Evolutionary conservation across 2,329 filamentous ascomycete species (phyloP), one percentile per base, ranked within the genome.

Genomic region (Whalleya microplaca): DNA sequence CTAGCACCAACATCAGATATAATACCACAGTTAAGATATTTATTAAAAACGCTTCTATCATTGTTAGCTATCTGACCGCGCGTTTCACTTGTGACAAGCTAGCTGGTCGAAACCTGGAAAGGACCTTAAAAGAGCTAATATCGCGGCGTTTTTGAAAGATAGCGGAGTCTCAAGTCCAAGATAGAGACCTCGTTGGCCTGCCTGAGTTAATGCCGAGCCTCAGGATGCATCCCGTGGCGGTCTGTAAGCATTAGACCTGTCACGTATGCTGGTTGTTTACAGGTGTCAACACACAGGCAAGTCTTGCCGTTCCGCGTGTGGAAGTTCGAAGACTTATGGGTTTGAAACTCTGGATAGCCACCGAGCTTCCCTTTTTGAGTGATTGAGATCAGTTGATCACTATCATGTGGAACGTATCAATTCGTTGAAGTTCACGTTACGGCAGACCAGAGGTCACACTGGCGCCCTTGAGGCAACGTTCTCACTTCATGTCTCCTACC

Each of bases 401-500:
- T 16, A 27, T 49, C 41, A 46, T 41, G 47, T 44, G 41, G 47
- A 58, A 51, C 20, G 41, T 42, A 32, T 52, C 46, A 53, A 43
- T 52, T 51, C 45, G 52, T 40, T 18, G 5, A 32, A 44, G 18
- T 41, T 55, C 40, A 37, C 8, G 7, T 41, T 45, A 53, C 42
- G 32, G 37, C 55, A 49, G 46, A 47, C 55, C 47, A 41, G 14
- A 19, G 53, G 42, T 37, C 21, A 60, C 41, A 45, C 37, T 32
- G 55, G 45, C 47, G 45, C 45, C 49, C 40, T 53, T 32, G 21
- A 51, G 48, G 51, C 47, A 57, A 42, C 16, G 27, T 48, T n/a
- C 52, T 52, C 27, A 40, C 44, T 46, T 54, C 42, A 44, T 59
- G 50, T 16, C 42, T 18, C 16, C 18, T 52, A 53, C 23, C 20